Evolutionary conservation across 1,139 yeast genomes (phyloP).

Genomic region (Lodderomyces orthopsilosis): DNA sequence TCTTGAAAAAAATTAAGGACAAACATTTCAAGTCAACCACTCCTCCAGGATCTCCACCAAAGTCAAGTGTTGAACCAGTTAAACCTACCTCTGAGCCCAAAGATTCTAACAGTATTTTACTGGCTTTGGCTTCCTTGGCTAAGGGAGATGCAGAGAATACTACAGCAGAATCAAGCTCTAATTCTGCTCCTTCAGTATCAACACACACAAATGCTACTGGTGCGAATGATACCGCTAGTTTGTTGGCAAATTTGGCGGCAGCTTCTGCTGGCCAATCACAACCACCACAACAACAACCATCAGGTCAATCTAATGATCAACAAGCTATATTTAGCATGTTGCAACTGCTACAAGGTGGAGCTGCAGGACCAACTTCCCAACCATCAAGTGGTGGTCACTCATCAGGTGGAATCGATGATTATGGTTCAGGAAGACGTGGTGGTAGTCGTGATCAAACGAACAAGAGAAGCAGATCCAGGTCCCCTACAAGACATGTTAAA

Average conservation of each 20-base stretch:
- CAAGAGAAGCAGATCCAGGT: slow-evolving; percentile 55
- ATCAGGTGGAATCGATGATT: slow-evolving; percentile 6
- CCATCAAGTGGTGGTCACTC: slow-evolving; percentile 14
- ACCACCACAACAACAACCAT: slow-evolving; percentile 13
- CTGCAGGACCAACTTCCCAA: slow-evolving; percentile 5
- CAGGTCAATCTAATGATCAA: slow-evolving; percentile 17
- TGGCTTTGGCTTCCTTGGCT: slow-evolving; percentile 61
- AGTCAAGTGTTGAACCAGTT: slow-evolving; percentile 26
- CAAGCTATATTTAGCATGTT: slow-evolving; percentile 42
- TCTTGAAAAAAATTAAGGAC: slow-evolving; percentile 54
- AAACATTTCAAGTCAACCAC: slow-evolving; percentile 58
- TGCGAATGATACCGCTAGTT: background rate
- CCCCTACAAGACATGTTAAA: slow-evolving; percentile 42
- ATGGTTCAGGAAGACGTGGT: slow-evolving; percentile 31
- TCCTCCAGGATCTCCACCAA: slow-evolving; percentile 56
- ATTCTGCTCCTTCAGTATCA: slow-evolving; percentile 3
- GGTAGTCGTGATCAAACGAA: slow-evolving; percentile 28
- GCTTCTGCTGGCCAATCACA: slow-evolving; percentile 15
- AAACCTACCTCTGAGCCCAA: slow-evolving; percentile 22
- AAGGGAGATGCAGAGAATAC: slow-evolving; percentile 28
- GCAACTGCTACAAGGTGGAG: slow-evolving; percentile 38
- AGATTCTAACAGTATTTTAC: slow-evolving; percentile 59
- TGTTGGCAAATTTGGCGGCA: slow-evolving; percentile 11
- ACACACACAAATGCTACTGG: background rate
- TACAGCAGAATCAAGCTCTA: background rate